These are phyloP conservation scores for Penicilliopsis zonata DNA, from an alignment of 495 filamentous ascomycete genomes.

Conservation along the genomic window DNA sequence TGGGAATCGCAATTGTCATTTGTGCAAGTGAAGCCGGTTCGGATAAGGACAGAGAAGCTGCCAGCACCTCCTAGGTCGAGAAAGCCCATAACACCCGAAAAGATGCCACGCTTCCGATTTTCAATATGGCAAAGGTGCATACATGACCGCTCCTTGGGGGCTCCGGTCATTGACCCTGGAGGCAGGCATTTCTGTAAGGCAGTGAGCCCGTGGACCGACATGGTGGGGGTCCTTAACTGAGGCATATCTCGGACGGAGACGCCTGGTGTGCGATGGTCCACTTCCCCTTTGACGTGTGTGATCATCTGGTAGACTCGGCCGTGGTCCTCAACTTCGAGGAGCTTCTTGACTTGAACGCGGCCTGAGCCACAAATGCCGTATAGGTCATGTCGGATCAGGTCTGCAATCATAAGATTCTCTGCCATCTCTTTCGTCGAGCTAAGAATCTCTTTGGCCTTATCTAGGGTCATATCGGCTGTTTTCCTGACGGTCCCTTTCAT, in stretches of 20 bases:
- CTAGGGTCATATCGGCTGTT: slow-evolving; percentile 46
- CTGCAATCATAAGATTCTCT: slow-evolving; percentile 97
- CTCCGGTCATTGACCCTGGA: slow-evolving; percentile 90
- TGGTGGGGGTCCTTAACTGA: slow-evolving; percentile 21
- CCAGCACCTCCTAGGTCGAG: slow-evolving; percentile 74
- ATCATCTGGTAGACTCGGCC: slow-evolving; percentile 84
- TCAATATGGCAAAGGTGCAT: slow-evolving; percentile 67
- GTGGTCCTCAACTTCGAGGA: slow-evolving; percentile 83
- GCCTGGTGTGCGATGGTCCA: slow-evolving; percentile 27
- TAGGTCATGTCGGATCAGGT: slow-evolving; percentile 85
- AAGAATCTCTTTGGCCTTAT: slow-evolving; percentile 56
- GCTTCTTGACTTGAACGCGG: slow-evolving; percentile 48
- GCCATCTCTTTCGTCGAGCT: slow-evolving; percentile 78
- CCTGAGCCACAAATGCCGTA: slow-evolving; percentile 66
- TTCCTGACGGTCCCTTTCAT: slow-evolving; percentile 95
- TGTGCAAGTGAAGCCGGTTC: slow-evolving; percentile 57
- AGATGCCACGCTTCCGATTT: slow-evolving; percentile 54
- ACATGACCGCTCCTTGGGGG: slow-evolving; percentile 82
- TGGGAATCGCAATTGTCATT: slow-evolving; percentile 41
- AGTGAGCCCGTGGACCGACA: slow-evolving; percentile 50
- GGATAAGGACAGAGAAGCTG: slow-evolving; percentile 81
- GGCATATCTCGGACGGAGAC: slow-evolving; percentile 22
- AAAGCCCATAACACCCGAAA: slow-evolving; percentile 83
- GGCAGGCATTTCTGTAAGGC: slow-evolving; percentile 69
- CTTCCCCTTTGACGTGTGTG: slow-evolving; percentile 66